Base-by-base conservation (phyloP, 352 stramenopile genomes). In the Pythium dissotocum region DNA sequence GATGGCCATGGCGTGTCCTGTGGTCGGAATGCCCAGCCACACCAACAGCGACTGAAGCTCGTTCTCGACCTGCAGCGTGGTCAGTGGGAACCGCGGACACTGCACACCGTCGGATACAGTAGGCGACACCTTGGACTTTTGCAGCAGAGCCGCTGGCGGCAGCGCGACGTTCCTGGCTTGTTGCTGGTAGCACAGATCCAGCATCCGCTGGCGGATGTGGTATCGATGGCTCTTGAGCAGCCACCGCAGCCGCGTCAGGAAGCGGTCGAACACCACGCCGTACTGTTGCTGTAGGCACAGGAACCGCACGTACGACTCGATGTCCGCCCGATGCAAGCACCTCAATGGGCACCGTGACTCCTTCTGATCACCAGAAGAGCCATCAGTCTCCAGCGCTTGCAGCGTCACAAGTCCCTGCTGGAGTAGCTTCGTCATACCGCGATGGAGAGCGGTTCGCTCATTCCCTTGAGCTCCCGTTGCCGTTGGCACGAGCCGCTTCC, bases 201-300 rank as follows among this genome's bases (percentile, higher is more conserved):
- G 61, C 81, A 83, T 86, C 13, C 81, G 81, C 54, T 86, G 77
- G 7, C 74, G 76, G 16, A 89, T 33, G 65, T 86, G 77, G 49
- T 77, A 85, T 6, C 74, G 76, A 61, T 89, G 77, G n/a, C 79
- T 87, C 38, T 65, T 67, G n/a, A 67, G 70, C 44, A 89, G 55
- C 76, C 77, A 87, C 46, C 73, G 78, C 9, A 86, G 61, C 1
- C 77, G 73, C 14, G 71, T 32, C 16, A 79, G 77, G 38, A 89
- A 73, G 5, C 79, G 68, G 28, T 85, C 79, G 28, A 85, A 53
- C 6, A 32, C 46, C 6, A 53, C 46, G 46, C 18, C 46, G 6
- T 53, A 53, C 21, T 53, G 46, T 10, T 53, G 46, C 8, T 10
- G 46, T 0, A 30, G n/a, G 16, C 46, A 53, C 46, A 53, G 46